A percentile compares a stretch with the other conserved stretches of the same genome.
These are phyloP conservation scores for Sporothrix dimorphospora DNA, from an alignment of 2,329 filamentous ascomycete species.

Conservation along the genomic window DNA sequence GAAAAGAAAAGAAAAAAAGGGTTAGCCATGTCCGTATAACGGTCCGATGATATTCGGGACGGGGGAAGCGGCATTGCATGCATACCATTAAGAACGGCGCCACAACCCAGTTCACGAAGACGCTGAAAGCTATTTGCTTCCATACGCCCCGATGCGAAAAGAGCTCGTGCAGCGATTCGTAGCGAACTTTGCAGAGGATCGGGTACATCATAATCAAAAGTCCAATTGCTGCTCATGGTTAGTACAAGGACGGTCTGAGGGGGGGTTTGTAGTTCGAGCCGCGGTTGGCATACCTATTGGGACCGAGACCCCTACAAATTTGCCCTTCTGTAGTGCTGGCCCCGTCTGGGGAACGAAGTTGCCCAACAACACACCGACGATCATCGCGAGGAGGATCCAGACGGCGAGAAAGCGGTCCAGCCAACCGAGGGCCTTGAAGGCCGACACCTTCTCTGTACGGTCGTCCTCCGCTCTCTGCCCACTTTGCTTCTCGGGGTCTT, in stretches of 20 bases:
- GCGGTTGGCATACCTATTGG: not conserved
- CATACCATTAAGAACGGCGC: conserved; percentile 79
- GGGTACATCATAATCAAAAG: conserved; percentile 94
- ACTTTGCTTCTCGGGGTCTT: conserved; percentile 15
- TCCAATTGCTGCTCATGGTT: conserved; percentile 65
- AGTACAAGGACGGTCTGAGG: too few species aligned
- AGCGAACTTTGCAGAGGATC: conserved; percentile 84
- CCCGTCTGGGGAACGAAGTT: conserved; percentile 71
- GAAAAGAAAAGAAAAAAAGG: conserved; percentile 3
- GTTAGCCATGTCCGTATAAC: not conserved
- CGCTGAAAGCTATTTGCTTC: conserved; percentile 77
- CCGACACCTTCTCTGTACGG: conserved; percentile 40
- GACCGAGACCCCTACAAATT: conserved; percentile 58
- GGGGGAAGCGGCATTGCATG: not conserved
- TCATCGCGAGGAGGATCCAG: conserved; percentile 81
- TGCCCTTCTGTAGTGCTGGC: conserved; percentile 66
- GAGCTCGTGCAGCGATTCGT: conserved; percentile 71
- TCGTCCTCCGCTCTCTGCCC: conserved; percentile 10
- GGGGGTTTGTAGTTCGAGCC: too few species aligned
- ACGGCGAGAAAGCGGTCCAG: conserved; percentile 67
- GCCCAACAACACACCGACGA: conserved; percentile 72
- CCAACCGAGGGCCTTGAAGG: conserved; percentile 59
- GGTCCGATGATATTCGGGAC: not conserved
- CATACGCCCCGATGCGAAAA: conserved; percentile 66
- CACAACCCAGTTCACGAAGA: conserved; percentile 81